Percentiles rank a stretch among this genome's conserved stretches.
These are phyloP conservation scores for Sesbania bispinosa DNA, from an alignment of 306 rosid genomes.

Conservation along the genomic window DNA sequence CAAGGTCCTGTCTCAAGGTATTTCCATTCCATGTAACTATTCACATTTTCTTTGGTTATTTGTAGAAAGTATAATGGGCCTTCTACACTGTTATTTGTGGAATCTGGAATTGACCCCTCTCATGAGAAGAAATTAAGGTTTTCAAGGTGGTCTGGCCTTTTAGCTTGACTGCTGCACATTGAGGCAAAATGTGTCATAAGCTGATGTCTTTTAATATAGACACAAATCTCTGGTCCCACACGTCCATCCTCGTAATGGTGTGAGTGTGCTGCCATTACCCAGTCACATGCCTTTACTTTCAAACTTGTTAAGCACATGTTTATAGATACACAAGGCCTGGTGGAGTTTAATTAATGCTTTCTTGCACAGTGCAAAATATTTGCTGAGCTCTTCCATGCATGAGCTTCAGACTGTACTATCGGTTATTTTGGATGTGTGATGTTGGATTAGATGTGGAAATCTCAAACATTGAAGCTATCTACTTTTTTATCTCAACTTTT, in stretches of 20 bases:
- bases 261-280: background rate
- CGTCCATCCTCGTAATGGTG: background rate
- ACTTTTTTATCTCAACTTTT: background rate
- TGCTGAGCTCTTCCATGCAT: background rate
- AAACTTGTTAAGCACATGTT: conserved; percentile 9
- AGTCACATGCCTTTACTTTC: background rate
- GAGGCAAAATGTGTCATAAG: conserved; percentile 14
- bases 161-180: conserved; percentile 1
- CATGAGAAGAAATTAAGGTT: conserved; percentile 1
- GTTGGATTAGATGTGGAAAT: conserved; percentile 4
- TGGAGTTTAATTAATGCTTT: background rate
- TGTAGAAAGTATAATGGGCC: background rate
- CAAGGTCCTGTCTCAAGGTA: conserved; percentile 93
- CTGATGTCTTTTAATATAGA: conserved; percentile 18
- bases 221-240: background rate
- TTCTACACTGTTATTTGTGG: background rate
- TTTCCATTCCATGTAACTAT: conserved; percentile 16
- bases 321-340: background rate
- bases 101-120: background rate
- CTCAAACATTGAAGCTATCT: conserved; percentile 5
- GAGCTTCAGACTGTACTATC: background rate
- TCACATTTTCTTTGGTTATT: background rate
- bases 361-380: conserved; percentile 1
- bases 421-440: background rate
- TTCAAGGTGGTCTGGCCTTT: background rate